These are phyloP conservation scores for Auriscalpium vulgare DNA, from an alignment of 768 basidiomycete species.

Conservation along the genomic window DNA sequence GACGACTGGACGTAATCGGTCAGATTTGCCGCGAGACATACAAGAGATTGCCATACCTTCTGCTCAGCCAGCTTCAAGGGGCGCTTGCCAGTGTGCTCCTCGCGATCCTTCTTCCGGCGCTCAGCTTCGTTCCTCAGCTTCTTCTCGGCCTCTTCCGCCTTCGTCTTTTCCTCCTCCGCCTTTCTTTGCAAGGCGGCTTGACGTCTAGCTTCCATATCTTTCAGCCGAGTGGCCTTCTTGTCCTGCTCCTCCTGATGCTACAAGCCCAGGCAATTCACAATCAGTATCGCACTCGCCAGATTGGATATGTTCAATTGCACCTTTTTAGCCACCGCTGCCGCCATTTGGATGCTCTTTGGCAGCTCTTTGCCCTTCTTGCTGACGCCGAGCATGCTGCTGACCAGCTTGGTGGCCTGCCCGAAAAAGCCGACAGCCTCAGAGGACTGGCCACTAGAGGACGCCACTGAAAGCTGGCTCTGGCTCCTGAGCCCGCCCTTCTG, in stretches of 20 bases:
- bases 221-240: slow-evolving; percentile 64
- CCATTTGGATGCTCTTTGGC: slow-evolving; percentile 69
- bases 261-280: neutral
- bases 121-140: slow-evolving; percentile 70
- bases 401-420: slow-evolving; percentile 60
- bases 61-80: slow-evolving; percentile 47
- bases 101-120: slow-evolving; percentile 73
- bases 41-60: slow-evolving; percentile 35
- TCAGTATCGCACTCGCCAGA: neutral
- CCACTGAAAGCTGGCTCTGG: slow-evolving; percentile 49
- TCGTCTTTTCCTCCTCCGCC: slow-evolving; percentile 66
- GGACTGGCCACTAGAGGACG: slow-evolving; percentile 29
- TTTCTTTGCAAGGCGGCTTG: slow-evolving; percentile 65
- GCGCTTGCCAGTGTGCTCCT: slow-evolving; percentile 67
- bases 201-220: slow-evolving; percentile 80
- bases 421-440: slow-evolving; percentile 49
- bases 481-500: slow-evolving; percentile 22
- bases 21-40: too few relatives aligned
- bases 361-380: slow-evolving; percentile 69
- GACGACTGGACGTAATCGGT: too few relatives aligned
- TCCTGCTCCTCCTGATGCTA: slow-evolving; percentile 89
- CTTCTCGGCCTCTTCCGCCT: slow-evolving; percentile 57
- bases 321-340: slow-evolving; percentile 83
- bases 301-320: slow-evolving; percentile 32
- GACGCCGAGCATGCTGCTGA: slow-evolving; percentile 54